Base-by-base conservation (phyloP, 306 rosid genomes). In the Lathyrus aphaca region DNA sequence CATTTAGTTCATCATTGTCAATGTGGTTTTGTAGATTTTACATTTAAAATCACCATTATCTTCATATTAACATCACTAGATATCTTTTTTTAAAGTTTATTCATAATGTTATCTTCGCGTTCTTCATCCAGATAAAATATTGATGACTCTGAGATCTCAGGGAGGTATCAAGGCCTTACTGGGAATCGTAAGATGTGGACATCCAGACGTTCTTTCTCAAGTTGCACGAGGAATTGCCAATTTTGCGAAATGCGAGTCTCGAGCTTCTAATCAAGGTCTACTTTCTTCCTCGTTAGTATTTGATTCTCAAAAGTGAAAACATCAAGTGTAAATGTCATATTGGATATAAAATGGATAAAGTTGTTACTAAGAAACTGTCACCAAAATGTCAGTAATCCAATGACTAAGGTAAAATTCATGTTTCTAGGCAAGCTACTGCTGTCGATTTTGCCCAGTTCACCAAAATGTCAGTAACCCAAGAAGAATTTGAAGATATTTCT, bases 241-340 rank as follows among this genome's bases (percentile, higher is more conserved):
- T 84, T 95, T 91, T 29, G 99, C 99, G 40, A 95, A 95, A 80
- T 95, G 99, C 72, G 99, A 95, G 74, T 95, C 99, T 39, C 94
- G 99, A 62, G 92, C 92, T 18, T 85, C 92, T 65, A 81, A 67
- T 70, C 99, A 95, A 81, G 97, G 99, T 91, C 75, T 66, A 71
- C 51, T 49, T 56, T 70, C 66, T 14, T 59, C 72, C 50, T 37
- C 25, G 8, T 23, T 5, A 42, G 4, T 23, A 65, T 65, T 48
- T 57, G 16, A 50, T 50, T 71, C 49, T 40, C 29, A 37, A 13
- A 6, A 1, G 55, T 32, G 16, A 73, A 42, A 79, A 67, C 30
- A 21, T 53, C 21, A n/a, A 4, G 48, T 58, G 43, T 19, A 27
- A 13, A 14, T 40, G 6, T 67, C 42, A 59, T 21, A 51, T 27